Percentiles rank a stretch among this genome's conserved stretches.
These are phyloP conservation scores for Cairneyella variabilis DNA, from an alignment of 495 filamentous ascomycete species.

Conservation along the genomic window DNA sequence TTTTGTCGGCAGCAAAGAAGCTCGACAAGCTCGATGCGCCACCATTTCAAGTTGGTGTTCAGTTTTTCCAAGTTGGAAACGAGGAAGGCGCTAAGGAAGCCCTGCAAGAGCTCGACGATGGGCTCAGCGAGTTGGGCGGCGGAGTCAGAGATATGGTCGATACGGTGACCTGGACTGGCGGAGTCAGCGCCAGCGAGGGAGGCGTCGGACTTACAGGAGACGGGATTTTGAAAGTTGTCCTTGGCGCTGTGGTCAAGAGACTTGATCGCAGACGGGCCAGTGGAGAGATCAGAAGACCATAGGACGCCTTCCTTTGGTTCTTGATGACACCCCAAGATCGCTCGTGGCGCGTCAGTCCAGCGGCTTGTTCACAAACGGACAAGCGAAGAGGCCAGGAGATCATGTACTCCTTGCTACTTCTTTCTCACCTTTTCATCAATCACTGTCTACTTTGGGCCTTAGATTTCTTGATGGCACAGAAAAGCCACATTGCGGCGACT, in stretches of 20 bases:
- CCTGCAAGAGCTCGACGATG: constrained; percentile 76
- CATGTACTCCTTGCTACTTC: too few relatives aligned
- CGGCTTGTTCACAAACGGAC: too few relatives aligned
- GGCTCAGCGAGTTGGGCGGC: constrained; percentile 49
- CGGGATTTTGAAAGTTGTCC: constrained; percentile 72
- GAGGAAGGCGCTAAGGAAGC: constrained; percentile 61
- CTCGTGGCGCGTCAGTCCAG: too few relatives aligned
- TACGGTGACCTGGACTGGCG: constrained; percentile 71
- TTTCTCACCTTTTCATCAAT: too few relatives aligned
- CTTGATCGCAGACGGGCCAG: constrained; percentile 48
- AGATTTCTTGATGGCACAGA: too few relatives aligned
- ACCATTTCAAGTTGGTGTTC: constrained; percentile 86
- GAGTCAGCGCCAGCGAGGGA: constrained; percentile 31
- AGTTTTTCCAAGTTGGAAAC: constrained; percentile 94
- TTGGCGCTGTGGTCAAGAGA: constrained; percentile 67
- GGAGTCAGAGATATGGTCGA: constrained; percentile 87
- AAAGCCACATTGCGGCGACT: too few relatives aligned
- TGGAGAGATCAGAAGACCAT: constrained; percentile 20
- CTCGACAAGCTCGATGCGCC: constrained; percentile 71
- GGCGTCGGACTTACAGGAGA: constrained; percentile 45
- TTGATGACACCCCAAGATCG: neutral
- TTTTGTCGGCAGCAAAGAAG: constrained; percentile 61
- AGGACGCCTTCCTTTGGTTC: neutral
- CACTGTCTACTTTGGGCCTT: too few relatives aligned
- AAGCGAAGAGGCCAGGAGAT: too few relatives aligned